Conservation (phyloP, 2,329 filamentous ascomycete genomes). For the Teratosphaeria epicoccoides region DNA sequence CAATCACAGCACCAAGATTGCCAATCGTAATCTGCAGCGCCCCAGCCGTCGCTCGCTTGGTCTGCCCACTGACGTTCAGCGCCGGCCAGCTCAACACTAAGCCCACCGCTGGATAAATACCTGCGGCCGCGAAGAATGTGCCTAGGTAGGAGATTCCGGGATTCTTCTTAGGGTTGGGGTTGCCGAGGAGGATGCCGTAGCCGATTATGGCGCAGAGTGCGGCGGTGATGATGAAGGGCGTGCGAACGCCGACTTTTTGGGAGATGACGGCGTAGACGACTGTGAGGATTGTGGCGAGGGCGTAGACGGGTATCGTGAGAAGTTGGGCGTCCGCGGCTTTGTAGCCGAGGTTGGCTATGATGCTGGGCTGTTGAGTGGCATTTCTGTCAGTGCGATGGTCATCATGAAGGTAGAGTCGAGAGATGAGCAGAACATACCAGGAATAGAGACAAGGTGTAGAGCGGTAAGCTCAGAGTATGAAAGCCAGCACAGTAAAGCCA, state of each 20-base stretch:
- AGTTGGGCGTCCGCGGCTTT: constrained; percentile 38
- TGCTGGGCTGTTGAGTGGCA: constrained; percentile 37
- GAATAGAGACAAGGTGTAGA: constrained; percentile 37
- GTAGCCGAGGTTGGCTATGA: constrained; percentile 50
- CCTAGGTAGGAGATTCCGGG: constrained; percentile 49
- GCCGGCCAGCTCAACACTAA: constrained; percentile 47
- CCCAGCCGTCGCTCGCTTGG: constrained; percentile 45
- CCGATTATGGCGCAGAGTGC: constrained; percentile 42
- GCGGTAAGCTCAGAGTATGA: constrained; percentile 58
- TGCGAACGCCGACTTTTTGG: constrained; percentile 52
- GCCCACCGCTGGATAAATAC: constrained; percentile 46
- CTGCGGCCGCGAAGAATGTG: constrained; percentile 44
- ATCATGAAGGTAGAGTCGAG: constrained; percentile 13
- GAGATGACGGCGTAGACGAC: constrained; percentile 49
- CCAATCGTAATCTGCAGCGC: constrained; percentile 44
- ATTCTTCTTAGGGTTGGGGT: constrained; percentile 34
- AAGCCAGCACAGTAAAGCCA: constrained; percentile 64
- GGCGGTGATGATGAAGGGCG: constrained; percentile 43
- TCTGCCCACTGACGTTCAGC: constrained; percentile 48
- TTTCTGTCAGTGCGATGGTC: constrained; percentile 1
- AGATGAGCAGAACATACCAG: constrained; percentile 32
- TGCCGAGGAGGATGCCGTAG: constrained; percentile 45
- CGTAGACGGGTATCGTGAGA: constrained; percentile 28
- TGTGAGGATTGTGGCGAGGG: constrained; percentile 44
- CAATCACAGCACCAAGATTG: constrained; percentile 42